Evolutionary conservation across 148 eudicot genomes (phyloP).

Genomic region (Rhododendron molle): DNA sequence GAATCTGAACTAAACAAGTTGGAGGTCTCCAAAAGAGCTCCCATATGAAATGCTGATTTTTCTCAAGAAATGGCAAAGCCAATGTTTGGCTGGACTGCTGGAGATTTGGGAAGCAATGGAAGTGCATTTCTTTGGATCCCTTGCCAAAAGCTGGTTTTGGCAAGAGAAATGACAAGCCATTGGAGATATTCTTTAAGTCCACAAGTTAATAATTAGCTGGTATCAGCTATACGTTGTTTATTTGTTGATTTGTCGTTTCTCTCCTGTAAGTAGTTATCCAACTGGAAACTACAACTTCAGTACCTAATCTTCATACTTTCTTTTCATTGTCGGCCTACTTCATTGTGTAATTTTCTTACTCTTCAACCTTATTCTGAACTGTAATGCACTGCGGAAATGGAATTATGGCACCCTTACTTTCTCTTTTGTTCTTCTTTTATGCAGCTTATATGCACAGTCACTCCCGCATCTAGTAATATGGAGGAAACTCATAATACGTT

Average conservation of each 20-base stretch:
- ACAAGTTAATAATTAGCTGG: not conserved
- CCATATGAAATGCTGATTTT: not conserved
- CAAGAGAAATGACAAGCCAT: not conserved
- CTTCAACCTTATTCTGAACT: conserved; percentile 3
- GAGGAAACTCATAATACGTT: conserved; percentile 98
- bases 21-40: not conserved
- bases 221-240: not conserved
- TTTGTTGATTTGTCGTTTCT: not conserved
- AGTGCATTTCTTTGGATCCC: not conserved
- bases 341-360: not conserved
- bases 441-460: conserved; percentile 95
- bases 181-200: not conserved
- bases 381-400: not conserved
- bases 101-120: not conserved
- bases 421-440: conserved; percentile 9
- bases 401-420: conserved; percentile 4
- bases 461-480: conserved; percentile 97
- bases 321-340: not conserved
- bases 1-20: not conserved
- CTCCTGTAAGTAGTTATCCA: not conserved
- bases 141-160: not conserved
- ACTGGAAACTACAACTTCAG: not conserved
- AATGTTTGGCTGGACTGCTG: not conserved
- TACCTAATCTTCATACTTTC: not conserved
- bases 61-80: not conserved